Evolutionary conservation across 495 filamentous ascomycete genomes (phyloP).

Genomic region (Amniculicola lignicola): DNA sequence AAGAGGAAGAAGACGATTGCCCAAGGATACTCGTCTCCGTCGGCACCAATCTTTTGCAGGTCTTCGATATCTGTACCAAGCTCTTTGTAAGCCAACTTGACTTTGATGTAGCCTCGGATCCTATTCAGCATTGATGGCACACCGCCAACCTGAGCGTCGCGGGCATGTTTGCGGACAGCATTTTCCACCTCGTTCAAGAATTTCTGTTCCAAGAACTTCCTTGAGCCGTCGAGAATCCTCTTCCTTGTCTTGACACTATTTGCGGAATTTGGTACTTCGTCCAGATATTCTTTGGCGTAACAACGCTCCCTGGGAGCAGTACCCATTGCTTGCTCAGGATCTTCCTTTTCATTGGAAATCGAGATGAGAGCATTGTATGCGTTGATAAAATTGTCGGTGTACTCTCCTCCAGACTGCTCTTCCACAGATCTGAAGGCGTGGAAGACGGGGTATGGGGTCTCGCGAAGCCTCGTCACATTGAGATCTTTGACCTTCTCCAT

Average conservation of each 20-base stretch:
- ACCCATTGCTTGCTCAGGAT: slow-evolving; percentile 43
- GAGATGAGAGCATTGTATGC: slow-evolving; percentile 74
- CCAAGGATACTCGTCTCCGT: slow-evolving; percentile 88
- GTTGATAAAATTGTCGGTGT: slow-evolving; percentile 60
- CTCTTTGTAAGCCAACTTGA: slow-evolving; percentile 71
- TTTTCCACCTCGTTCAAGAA: slow-evolving; percentile 71
- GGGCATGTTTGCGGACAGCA: slow-evolving; percentile 75
- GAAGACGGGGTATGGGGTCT: slow-evolving; percentile 63
- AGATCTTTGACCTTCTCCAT: slow-evolving; percentile 71
- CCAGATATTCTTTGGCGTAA: slow-evolving; percentile 69
- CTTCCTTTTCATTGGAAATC: slow-evolving; percentile 60
- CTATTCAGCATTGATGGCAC: slow-evolving; percentile 83
- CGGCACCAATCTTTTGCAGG: slow-evolving; percentile 68
- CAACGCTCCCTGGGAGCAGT: slow-evolving; percentile 60
- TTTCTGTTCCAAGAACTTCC: slow-evolving; percentile 67
- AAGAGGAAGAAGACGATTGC: slow-evolving; percentile 90
- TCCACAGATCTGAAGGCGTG: slow-evolving; percentile 71
- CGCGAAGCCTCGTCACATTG: slow-evolving; percentile 66
- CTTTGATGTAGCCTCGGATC: slow-evolving; percentile 83
- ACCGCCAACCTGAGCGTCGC: slow-evolving; percentile 85
- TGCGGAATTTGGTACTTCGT: slow-evolving; percentile 61
- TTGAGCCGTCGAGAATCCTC: slow-evolving; percentile 72
- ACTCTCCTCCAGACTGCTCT: slow-evolving; percentile 54
- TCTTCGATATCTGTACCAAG: slow-evolving; percentile 70
- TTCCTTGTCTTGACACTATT: slow-evolving; percentile 62